These are phyloP conservation scores for Dentipellis fragilis DNA, from an alignment of 768 basidiomycete species.

Conservation along the genomic window DNA sequence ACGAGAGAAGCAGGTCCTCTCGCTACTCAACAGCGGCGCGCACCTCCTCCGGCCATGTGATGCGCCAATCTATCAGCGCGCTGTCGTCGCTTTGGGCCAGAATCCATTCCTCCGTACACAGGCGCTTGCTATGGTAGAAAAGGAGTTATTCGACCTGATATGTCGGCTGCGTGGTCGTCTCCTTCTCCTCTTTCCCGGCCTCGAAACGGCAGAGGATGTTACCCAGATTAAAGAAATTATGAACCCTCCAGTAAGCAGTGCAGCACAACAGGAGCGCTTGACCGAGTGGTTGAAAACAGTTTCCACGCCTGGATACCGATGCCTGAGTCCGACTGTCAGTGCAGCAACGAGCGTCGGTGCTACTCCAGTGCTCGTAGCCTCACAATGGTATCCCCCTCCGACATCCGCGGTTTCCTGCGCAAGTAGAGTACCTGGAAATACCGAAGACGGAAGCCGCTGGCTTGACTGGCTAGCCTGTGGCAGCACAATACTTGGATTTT, in stretches of 20 bases:
- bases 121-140: slow-evolving; percentile 36
- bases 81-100: slow-evolving; percentile 31
- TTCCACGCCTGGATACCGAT: slow-evolving; percentile 35
- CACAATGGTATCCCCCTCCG: too few relatives aligned
- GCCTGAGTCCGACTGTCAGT: slow-evolving; percentile 37
- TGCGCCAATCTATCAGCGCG: slow-evolving; percentile 32
- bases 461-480: slow-evolving; percentile 44
- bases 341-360: slow-evolving; percentile 30
- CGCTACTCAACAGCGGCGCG: slow-evolving; percentile 35
- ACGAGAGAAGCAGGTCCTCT: slow-evolving; percentile 25
- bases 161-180: slow-evolving; percentile 33
- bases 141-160: slow-evolving; percentile 39
- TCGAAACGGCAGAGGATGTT: slow-evolving; percentile 31
- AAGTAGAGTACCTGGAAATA: slow-evolving; percentile 37
- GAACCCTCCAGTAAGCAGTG: slow-evolving; percentile 10
- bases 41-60: slow-evolving; percentile 56
- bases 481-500: slow-evolving; percentile 28
- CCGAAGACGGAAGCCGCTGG: slow-evolving; percentile 39
- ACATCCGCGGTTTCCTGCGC: slow-evolving; percentile 29
- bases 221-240: slow-evolving; percentile 36
- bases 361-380: too few relatives aligned
- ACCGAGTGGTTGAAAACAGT: slow-evolving; percentile 32
- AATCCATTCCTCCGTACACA: slow-evolving; percentile 13
- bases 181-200: slow-evolving; percentile 33
- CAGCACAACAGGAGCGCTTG: slow-evolving; percentile 22